Conservation (phyloP, 148 eudicot genomes). For the Simmondsia chinensis region DNA sequence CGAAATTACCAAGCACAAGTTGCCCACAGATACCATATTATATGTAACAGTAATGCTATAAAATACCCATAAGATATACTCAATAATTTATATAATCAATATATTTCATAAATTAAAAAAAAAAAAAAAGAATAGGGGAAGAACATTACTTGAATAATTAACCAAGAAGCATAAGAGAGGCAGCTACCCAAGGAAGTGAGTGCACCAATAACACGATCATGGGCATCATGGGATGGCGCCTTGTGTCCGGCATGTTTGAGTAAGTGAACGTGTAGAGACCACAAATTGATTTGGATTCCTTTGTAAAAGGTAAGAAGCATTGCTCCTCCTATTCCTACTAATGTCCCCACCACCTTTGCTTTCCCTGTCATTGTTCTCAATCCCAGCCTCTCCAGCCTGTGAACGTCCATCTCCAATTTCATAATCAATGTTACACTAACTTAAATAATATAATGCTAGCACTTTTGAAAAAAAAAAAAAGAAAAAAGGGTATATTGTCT, state of each 20-base stretch:
- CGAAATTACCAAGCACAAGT: too few species aligned
- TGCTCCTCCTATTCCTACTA: conserved; percentile 58
- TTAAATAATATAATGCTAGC: too few species aligned
- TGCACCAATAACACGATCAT: conserved; percentile 21
- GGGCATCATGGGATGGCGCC: conserved; percentile 3
- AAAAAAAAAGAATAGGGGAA: background rate
- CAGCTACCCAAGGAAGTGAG: conserved; percentile 19
- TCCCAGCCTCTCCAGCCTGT: conserved; percentile 48
- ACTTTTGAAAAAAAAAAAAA: too few species aligned
- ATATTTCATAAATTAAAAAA: too few species aligned
- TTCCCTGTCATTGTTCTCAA: conserved; percentile 35
- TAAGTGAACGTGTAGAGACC: conserved; percentile 37
- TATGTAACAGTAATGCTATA: background rate
- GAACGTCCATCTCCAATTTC: too few species aligned
- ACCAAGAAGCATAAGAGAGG: conserved; percentile 27
- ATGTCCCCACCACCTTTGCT: conserved; percentile 58
- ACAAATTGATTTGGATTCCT: conserved; percentile 37
- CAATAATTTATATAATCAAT: too few species aligned
- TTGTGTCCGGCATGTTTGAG: conserved; percentile 9
- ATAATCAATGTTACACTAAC: too few species aligned
- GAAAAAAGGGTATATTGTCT: background rate
- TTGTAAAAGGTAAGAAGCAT: conserved; percentile 68
- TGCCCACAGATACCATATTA: too few species aligned
- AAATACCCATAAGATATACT: background rate
- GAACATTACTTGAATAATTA: conserved; percentile 43